Base-by-base conservation (phyloP, 257 asterid genomes). In the Penstemon newberryi region DNA sequence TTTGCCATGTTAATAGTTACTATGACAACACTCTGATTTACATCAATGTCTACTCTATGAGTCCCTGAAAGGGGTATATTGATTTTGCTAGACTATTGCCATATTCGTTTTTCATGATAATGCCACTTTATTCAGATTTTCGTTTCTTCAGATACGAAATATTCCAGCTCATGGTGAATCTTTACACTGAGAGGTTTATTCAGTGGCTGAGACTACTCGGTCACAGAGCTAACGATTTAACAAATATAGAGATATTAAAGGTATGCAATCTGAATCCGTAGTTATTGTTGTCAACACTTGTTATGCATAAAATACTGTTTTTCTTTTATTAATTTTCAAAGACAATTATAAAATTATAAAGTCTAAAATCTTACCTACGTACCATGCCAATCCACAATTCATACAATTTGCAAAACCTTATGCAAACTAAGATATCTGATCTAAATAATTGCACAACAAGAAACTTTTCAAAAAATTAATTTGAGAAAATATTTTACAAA, bases 91-190 rank as follows among this genome's bases (percentile, higher is more conserved):
- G 63, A 43, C 67, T 8, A 5, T 5, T 43, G 33, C 33, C 39
- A 25, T 70, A 4, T 40, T 39, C 63, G 72, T 51, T 75, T 73
- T 72, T 43, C 19, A 19, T 73, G 39, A 49, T 55, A 60, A 58
- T 18, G 7, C 38, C 25, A 8, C 15, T 63, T 75, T 53, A 55
- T 52, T 25, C 59, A 51, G 64, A 63, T 60, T 74, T 63, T 15
- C 33, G 8, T 65, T 71, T 64, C 67, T 77, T 65, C 91, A 94
- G 99, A 80, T 94, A 94, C 71, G 99, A 91, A 84, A 85, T 94
- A 77, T 94, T 94, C 89, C 99, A 94, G 87, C 96, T 94, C 78
- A 80, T 94, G 97, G 99, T 94, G 40, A 94, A 94, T 77, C 90
- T 94, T 72, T 94, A 94, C 77, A 94, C 97, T 0, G 99, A 94